Base-by-base conservation (phyloP, 169 alveolate genomes). In the Blepharisma undulans region DNA sequence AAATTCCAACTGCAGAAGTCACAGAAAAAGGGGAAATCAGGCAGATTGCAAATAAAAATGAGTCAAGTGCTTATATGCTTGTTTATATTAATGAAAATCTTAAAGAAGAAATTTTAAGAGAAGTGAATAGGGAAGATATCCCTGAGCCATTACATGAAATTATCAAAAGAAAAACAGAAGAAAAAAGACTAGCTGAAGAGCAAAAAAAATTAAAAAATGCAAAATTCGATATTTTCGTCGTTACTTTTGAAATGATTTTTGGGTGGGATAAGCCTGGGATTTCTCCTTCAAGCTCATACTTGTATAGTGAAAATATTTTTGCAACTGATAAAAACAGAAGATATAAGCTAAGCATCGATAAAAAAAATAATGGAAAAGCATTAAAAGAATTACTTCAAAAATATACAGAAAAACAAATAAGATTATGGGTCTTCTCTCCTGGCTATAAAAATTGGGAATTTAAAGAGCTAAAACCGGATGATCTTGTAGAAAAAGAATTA, bases 11-110 rank as follows among this genome's bases (percentile, higher is more conserved):
- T n/a, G 29, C 48, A 34, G 76, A 82, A 82, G 79, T 87, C 36
- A 92, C 60, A 66, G 92, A 93, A 76, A 78, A 78, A 82, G 93
- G 90, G 76, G 93, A 92, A 89, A 92, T 74, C 91, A 88, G 92
- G 87, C 29, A 27, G 29, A 18, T 22, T 36, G 22, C 80, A 71
- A 84, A 48, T 33, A 66, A 29, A 10, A 92, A 72, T 60, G 71
- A 80, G 84, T 86, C 94, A 33, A 93, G 93, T 85, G 98, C 97
- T 7, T 94, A 96, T 89, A 92, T 94, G 88, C 87, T 96, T 34
- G 93, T 96, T 25, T 96, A 96, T 91, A 89, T 96, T 32, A 94
- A 94, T 88, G 93, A 93, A 48, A 34, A 72, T 60, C 93, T 85
- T 4, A 66, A 91, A 29, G 84, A 93, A 0, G 88, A 84, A 29